Base-by-base conservation (phyloP, 169 alveolate species). In the Cryptosporidium andersoni region DNA sequence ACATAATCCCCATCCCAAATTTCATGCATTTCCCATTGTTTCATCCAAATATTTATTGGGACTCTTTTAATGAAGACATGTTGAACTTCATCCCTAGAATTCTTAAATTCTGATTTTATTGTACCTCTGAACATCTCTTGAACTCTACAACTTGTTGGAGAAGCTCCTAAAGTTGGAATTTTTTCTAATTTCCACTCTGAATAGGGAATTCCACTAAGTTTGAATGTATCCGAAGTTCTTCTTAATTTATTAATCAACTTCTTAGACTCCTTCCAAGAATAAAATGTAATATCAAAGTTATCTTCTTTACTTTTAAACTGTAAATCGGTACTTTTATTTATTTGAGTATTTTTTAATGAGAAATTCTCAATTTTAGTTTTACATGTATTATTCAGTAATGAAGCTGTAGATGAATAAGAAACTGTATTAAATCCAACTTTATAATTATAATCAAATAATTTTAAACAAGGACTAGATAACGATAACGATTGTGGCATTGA, bases 1-100 rank as follows among this genome's bases (percentile, higher is more conserved):
- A 92, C 89, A 60, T 88, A 92, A 51, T 81, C 89, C 2, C 95
- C 95, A 34, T 90, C 91, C 81, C 80, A 92, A 36, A 89, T 81
- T 68, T 82, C 90, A 65, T 82, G 88, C 66, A 81, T 66, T 63
- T 80, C 82, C 89, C 90, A 90, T 58, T 92, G 95, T 53, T 90
- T 82, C 39, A 81, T 55, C 95, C 95, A 92, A 55, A 91, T 90
- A 16, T 81, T 67, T 14, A 88, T 81, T 47, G 95, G 95, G 14
- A 92, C 64, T 64, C 82, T 90, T 65, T 92, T 92, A 36, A 92
- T 55, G 81, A 92, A 92, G 3, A 92, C 34, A 16, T 56, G 45
- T 45, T 55, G 7, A 6, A 36, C 45, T 58, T 60, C 66, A 7
- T 4, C 45, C 40, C 37, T 64, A 6, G 6, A 7, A 16, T 65